Evolutionary conservation across 176 grass and related monocot genomes (phyloP).

Genomic region (Themeda triandra): DNA sequence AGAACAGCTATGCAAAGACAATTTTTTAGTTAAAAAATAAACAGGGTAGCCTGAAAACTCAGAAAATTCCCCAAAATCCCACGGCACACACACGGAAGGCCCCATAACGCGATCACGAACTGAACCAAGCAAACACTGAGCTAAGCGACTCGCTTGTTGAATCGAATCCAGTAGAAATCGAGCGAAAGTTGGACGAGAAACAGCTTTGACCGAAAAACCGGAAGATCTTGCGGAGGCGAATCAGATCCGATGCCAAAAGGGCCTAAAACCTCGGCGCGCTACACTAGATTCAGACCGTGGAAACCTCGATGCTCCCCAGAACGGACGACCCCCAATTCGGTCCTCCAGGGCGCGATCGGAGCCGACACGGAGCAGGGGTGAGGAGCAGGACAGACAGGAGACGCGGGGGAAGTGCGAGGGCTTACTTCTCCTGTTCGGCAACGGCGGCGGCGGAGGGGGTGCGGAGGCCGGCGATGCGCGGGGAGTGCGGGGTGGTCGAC

Average conservation of each 20-base stretch:
- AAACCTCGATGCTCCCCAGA: not conserved
- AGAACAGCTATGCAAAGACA: not conserved
- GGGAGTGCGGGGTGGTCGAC: slow-evolving; percentile 84
- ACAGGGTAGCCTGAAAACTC: not conserved
- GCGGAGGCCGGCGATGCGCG: slow-evolving; percentile 69
- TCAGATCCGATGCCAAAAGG: slow-evolving; percentile 41
- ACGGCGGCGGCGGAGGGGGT: slow-evolving; percentile 41
- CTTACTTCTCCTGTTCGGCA: slow-evolving; percentile 86
- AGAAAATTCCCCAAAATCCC: not conserved
- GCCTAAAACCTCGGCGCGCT: slow-evolving; percentile 4
- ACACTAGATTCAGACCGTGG: slow-evolving; percentile 19
- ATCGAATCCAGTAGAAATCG: not conserved
- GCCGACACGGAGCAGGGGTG: not conserved
- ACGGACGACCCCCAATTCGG: not conserved
- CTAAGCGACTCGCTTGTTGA: not conserved
- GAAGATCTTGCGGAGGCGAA: slow-evolving; percentile 35
- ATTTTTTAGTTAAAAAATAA: not conserved
- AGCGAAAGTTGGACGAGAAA: not conserved
- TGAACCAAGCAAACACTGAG: slow-evolving; percentile 1
- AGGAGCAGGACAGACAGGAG: not conserved
- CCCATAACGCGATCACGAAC: not conserved
- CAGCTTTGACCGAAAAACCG: not conserved
- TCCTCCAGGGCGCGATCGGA: slow-evolving; percentile 26
- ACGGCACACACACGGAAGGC: not conserved
- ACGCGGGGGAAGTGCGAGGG: not conserved